Conservation (phyloP, 2,329 filamentous ascomycete genomes). For the Nannizziopsis barbatae region DNA sequence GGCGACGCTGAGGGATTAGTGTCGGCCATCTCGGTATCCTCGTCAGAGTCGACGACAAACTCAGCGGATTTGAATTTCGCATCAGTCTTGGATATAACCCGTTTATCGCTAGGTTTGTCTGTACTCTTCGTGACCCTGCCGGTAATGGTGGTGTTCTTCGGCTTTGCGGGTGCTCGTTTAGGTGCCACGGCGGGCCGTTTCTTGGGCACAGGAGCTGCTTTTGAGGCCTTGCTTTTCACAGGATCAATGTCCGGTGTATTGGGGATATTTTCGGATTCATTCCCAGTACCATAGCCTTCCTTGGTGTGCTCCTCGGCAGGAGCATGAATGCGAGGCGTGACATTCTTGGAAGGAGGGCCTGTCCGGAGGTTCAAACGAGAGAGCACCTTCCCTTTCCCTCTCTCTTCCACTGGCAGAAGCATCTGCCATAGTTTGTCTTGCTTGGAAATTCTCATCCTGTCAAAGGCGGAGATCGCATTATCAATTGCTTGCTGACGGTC, state of each 20-base stretch:
- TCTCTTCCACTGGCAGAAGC: slow-evolving; percentile 49
- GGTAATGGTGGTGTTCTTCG: slow-evolving; percentile 38
- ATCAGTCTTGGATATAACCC: slow-evolving; percentile 26
- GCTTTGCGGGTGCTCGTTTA: slow-evolving; percentile 37
- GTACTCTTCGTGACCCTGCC: slow-evolving; percentile 39
- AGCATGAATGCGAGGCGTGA: slow-evolving; percentile 30
- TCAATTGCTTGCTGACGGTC: slow-evolving; percentile 51
- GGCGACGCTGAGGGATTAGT: slow-evolving; percentile 14
- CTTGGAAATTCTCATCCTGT: slow-evolving; percentile 49
- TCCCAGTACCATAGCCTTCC: slow-evolving; percentile 27
- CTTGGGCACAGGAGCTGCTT: slow-evolving; percentile 16
- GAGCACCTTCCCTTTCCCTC: slow-evolving; percentile 50
- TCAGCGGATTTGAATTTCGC: slow-evolving; percentile 44
- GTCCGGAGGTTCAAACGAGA: slow-evolving; percentile 46
- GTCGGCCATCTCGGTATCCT: slow-evolving; percentile 35
- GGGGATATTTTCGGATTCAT: slow-evolving; percentile 28
- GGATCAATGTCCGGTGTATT: slow-evolving; percentile 11
- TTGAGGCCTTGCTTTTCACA: not conserved
- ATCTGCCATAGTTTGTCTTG: slow-evolving; percentile 53
- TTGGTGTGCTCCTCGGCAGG: slow-evolving; percentile 28
- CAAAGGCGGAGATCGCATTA: slow-evolving; percentile 52
- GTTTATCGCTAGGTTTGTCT: slow-evolving; percentile 26
- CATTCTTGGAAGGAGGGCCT: slow-evolving; percentile 30
- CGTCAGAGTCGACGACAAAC: slow-evolving; percentile 43
- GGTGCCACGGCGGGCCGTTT: slow-evolving; percentile 27